Evolutionary conservation across 192 early-diverging fungal genomes (phyloP).

Genomic region (Phycomyces nitens): DNA sequence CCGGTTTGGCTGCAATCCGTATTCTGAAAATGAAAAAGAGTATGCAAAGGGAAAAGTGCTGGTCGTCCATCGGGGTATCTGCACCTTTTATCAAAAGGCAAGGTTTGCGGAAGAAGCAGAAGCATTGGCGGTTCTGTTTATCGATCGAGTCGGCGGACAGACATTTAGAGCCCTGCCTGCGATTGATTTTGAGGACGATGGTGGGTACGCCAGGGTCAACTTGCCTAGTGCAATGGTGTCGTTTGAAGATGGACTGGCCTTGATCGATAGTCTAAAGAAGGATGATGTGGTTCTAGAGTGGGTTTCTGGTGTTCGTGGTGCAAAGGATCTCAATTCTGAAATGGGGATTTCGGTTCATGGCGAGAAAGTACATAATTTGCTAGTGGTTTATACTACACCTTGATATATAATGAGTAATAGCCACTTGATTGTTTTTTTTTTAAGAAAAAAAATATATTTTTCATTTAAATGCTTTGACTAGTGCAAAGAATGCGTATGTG

Average conservation of each 20-base stretch:
- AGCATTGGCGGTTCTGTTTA: constrained; percentile 38
- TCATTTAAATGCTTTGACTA: too few species aligned
- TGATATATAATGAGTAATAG: too few species aligned
- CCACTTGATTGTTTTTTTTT: too few species aligned
- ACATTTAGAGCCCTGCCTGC: background rate
- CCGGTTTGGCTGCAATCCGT: constrained; percentile 34
- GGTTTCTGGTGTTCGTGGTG: too few species aligned
- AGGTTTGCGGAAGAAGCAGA: constrained; percentile 43
- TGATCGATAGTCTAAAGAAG: background rate
- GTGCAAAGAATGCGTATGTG: too few species aligned
- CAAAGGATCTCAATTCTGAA: too few species aligned
- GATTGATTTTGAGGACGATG: background rate
- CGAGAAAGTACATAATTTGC: too few species aligned
- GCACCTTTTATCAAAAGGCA: constrained; percentile 43
- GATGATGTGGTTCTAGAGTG: background rate
- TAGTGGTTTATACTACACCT: too few species aligned
- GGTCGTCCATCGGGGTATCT: constrained; percentile 39
- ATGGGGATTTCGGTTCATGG: too few species aligned
- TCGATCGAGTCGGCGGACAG: constrained; percentile 20
- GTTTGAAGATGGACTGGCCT: background rate
- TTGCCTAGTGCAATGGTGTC: background rate
- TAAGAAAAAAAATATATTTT: too few species aligned
- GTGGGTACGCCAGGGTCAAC: background rate
- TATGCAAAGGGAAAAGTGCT: constrained; percentile 33
- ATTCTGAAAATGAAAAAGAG: constrained; percentile 17